Percentiles rank a stretch among this genome's conserved stretches.
Evolutionary conservation across 129 eudicot genomes (phyloP).

Genomic region (Mikania micrantha): DNA sequence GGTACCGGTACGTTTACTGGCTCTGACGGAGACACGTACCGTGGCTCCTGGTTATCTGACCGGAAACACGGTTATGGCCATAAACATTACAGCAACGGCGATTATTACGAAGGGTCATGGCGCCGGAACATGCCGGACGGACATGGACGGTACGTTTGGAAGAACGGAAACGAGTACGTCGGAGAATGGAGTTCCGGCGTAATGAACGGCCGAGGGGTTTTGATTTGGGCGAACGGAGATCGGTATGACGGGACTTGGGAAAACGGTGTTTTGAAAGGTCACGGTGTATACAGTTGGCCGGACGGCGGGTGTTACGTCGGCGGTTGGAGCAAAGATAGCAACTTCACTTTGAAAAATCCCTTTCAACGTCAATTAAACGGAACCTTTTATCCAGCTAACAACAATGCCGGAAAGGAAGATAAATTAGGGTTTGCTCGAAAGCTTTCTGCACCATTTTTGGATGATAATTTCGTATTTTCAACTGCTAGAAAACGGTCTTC

Average conservation of each 20-base stretch:
- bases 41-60: slow-evolving; percentile 65
- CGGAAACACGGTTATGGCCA: slow-evolving; percentile 80
- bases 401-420: slow-evolving; percentile 21
- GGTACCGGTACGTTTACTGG: slow-evolving; percentile 89
- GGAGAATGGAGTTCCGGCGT: slow-evolving; percentile 91
- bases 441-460: slow-evolving; percentile 42
- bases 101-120: slow-evolving; percentile 78
- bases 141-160: slow-evolving; percentile 81
- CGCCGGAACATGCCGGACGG: slow-evolving; percentile 71
- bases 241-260: slow-evolving; percentile 87
- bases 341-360: slow-evolving; percentile 13
- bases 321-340: slow-evolving; percentile 44
- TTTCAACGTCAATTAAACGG: slow-evolving; percentile 46
- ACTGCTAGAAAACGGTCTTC: slow-evolving; percentile 49
- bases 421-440: slow-evolving; percentile 29
- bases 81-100: slow-evolving; percentile 75
- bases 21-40: slow-evolving; percentile 75
- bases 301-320: slow-evolving; percentile 78
- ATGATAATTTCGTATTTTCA: slow-evolving; percentile 21
- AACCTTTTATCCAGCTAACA: slow-evolving; percentile 53
- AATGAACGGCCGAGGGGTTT: slow-evolving; percentile 72
- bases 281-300: slow-evolving; percentile 76
- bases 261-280: slow-evolving; percentile 59
- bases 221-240: slow-evolving; percentile 68
- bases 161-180: slow-evolving; percentile 75